A percentile compares a stretch with the other conserved stretches of the same genome.
phyloP scores from a whole-genome alignment of 306 rosid genomes.

The Acacia confusa region DNA sequence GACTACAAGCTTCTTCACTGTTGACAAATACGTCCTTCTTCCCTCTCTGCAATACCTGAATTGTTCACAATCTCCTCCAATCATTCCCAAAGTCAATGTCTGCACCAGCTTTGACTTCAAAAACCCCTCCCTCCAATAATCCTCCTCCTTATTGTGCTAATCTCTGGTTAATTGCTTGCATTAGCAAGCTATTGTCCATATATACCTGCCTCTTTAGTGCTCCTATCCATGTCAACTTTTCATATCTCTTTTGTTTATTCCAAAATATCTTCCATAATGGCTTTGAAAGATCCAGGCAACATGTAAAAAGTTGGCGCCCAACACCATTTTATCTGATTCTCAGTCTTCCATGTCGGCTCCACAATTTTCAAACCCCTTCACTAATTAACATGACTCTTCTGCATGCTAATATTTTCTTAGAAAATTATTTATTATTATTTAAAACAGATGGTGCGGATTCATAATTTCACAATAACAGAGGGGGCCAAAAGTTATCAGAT shows the following conservation, averaged over 20 bases:
- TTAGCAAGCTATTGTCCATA: background rate
- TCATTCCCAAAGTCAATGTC: constrained; percentile 32
- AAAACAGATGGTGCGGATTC: background rate
- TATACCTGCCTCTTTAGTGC: background rate
- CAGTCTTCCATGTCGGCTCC: constrained; percentile 18
- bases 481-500: background rate
- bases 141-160: background rate
- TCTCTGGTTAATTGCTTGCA: background rate
- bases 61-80: background rate
- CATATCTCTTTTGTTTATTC: background rate
- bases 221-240: background rate
- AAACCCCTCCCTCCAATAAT: background rate
- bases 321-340: background rate
- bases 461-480: background rate
- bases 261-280: background rate
- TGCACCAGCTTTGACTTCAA: constrained; percentile 13
- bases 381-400: constrained; percentile 3
- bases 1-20: constrained; percentile 2
- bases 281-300: constrained; percentile 13
- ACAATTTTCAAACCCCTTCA: background rate
- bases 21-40: constrained; percentile 5
- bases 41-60: background rate
- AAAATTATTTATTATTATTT: background rate
- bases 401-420: constrained; percentile 1
- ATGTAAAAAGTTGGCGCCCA: constrained; percentile 9